A percentile compares a stretch with the other conserved stretches of the same genome.
phyloP scores from a whole-genome alignment of 176 grass and related monocot genomes.

The Bromus sterilis region DNA sequence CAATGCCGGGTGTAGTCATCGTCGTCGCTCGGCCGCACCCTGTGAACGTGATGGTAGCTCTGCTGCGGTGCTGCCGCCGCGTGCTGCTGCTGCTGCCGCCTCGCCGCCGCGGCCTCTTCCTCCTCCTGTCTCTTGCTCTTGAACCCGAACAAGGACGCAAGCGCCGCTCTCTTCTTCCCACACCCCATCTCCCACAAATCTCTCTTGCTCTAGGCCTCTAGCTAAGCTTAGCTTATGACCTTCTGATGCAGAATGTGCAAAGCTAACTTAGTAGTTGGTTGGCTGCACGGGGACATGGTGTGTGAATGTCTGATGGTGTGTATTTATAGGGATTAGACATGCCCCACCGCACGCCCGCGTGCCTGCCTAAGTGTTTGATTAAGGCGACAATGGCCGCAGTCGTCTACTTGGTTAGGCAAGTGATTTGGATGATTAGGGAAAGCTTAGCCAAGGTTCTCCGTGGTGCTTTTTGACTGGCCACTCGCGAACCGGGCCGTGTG shows the following conservation, averaged over 20 bases:
- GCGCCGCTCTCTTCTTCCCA: constrained; percentile 7
- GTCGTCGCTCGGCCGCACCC: constrained; percentile 38
- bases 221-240: too few relatives aligned
- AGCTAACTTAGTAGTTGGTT: constrained; percentile 5
- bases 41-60: constrained; percentile 11
- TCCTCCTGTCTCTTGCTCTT: neutral
- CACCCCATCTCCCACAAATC: neutral
- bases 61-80: neutral
- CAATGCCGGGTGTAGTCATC: constrained; percentile 25
- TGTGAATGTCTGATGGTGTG: neutral
- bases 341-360: neutral
- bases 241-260: neutral
- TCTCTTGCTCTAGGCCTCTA: neutral
- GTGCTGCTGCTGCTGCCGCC: neutral
- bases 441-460: neutral
- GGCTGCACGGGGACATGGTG: neutral
- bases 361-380: neutral
- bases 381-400: neutral
- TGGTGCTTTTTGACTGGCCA: constrained; percentile 32
- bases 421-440: constrained; percentile 27
- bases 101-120: neutral
- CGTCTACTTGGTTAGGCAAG: constrained; percentile 18
- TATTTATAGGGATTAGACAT: constrained; percentile 23
- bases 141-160: constrained; percentile 25
- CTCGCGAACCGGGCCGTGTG: constrained; percentile 5